Evolutionary conservation across 2,329 filamentous ascomycete genomes (phyloP).

Genomic region (Cladophialophora carrionii): DNA sequence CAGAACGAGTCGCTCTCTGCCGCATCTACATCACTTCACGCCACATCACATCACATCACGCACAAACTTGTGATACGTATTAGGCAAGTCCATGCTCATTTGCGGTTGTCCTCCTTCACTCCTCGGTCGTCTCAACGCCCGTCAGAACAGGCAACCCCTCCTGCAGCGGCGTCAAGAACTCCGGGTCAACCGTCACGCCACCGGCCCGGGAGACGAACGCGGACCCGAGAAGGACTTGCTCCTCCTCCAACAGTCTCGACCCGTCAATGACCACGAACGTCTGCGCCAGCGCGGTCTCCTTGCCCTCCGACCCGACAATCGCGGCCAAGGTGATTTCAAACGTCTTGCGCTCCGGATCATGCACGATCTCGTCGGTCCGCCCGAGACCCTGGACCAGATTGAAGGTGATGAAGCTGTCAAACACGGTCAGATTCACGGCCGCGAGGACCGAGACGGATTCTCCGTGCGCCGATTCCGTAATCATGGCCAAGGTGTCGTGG

Average conservation of each 20-base stretch:
- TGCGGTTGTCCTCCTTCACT: not conserved
- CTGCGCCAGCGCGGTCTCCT: slow-evolving; percentile 67
- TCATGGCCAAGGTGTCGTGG: slow-evolving; percentile 19
- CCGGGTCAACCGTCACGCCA: slow-evolving; percentile 13
- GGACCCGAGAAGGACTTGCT: slow-evolving; percentile 28
- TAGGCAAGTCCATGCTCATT: not conserved
- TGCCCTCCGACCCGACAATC: slow-evolving; percentile 82
- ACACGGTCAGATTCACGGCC: slow-evolving; percentile 23
- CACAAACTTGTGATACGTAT: too few relatives aligned
- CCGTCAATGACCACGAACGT: slow-evolving; percentile 31
- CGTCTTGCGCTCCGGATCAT: slow-evolving; percentile 57
- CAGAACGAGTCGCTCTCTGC: not conserved
- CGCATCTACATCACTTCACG: not conserved
- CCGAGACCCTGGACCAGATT: slow-evolving; percentile 28
- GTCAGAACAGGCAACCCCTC: slow-evolving; percentile 25
- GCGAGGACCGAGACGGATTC: slow-evolving; percentile 26
- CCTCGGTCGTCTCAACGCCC: slow-evolving; percentile 40
- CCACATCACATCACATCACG: too few relatives aligned
- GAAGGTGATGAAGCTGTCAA: slow-evolving; percentile 31
- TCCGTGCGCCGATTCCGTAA: slow-evolving; percentile 17
- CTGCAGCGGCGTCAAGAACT: slow-evolving; percentile 8
- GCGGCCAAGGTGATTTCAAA: slow-evolving; percentile 93
- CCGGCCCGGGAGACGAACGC: slow-evolving; percentile 16
- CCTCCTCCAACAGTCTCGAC: slow-evolving; percentile 23
- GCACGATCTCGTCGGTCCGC: slow-evolving; percentile 20